Percentiles rank a stretch among this genome's conserved stretches.
Conservation (phyloP, 129 eudicot species). For the Flaveria brownii region DNA sequence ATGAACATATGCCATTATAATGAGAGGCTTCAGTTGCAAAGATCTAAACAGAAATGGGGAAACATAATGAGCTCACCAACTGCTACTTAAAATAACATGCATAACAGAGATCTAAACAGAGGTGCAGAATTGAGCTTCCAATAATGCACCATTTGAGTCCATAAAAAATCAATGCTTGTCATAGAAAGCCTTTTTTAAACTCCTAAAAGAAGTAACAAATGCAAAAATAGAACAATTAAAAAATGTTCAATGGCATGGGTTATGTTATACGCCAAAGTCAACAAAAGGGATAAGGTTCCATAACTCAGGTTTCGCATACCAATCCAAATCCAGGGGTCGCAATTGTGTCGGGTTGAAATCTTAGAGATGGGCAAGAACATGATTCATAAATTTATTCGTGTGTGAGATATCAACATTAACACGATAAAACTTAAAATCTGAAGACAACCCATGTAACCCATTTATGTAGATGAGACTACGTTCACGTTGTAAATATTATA, state of each 20-base stretch:
- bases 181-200: background rate
- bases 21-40: conserved; percentile 11
- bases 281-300: background rate
- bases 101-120: conserved; percentile 19
- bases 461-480: background rate
- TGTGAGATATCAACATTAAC: background rate
- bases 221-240: background rate
- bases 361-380: background rate
- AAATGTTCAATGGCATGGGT: conserved; percentile 9
- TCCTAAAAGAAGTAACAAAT: background rate
- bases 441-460: background rate
- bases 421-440: background rate
- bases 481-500: too few species aligned
- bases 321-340: background rate
- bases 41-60: conserved; percentile 10
- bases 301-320: conserved; percentile 1
- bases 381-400: background rate
- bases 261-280: conserved; percentile 9
- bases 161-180: conserved; percentile 16
- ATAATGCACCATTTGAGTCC: conserved; percentile 13
- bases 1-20: too few species aligned
- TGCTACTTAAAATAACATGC: background rate
- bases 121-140: conserved; percentile 10
- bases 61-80: background rate
- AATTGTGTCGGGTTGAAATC: background rate